Evolutionary conservation across 192 early-diverging fungal genomes (phyloP).

Genomic region (Coemansia sp.): DNA sequence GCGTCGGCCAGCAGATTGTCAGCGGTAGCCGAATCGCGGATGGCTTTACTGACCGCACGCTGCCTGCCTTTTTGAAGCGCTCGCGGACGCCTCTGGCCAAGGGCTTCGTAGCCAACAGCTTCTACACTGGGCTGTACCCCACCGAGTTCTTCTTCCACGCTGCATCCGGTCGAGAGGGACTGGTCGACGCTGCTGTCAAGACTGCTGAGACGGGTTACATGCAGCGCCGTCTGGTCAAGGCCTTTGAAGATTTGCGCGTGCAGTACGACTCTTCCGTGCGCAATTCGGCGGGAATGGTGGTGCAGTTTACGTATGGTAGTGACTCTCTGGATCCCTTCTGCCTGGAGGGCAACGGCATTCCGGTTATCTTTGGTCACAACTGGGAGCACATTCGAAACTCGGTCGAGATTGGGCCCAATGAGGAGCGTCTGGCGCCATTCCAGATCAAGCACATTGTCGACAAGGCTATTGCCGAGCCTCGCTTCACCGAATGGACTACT

Average conservation of each 20-base stretch:
- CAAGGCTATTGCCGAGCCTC: conserved; percentile 48
- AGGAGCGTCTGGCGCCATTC: conserved; percentile 43
- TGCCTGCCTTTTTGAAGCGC: conserved; percentile 95
- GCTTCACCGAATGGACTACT: conserved; percentile 36
- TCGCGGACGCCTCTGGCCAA: conserved; percentile 91
- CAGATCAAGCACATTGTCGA: conserved; percentile 54
- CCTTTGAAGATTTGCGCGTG: conserved; percentile 90
- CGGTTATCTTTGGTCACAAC: conserved; percentile 86
- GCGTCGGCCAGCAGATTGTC: conserved; percentile 99
- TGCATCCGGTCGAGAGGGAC: conserved; percentile 98
- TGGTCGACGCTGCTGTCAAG: conserved; percentile 99
- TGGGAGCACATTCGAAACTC: conserved; percentile 62
- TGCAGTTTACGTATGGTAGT: conserved; percentile 96
- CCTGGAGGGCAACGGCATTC: conserved; percentile 86
- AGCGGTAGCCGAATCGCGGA: conserved; percentile 92
- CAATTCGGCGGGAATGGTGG: conserved; percentile 82
- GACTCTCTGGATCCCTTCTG: conserved; percentile 93
- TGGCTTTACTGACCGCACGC: conserved; percentile 94
- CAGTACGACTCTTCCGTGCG: conserved; percentile 97
- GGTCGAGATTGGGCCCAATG: neutral
- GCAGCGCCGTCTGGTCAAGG: conserved; percentile 96
- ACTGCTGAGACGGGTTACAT: conserved; percentile 99
- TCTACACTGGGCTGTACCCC: conserved; percentile 93
- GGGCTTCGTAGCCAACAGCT: conserved; percentile 97
- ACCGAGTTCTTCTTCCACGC: conserved; percentile 99